A percentile compares a stretch with the other conserved stretches of the same genome.
Conservation (phyloP, 148 eudicot species). For the Rheum nobile region DNA sequence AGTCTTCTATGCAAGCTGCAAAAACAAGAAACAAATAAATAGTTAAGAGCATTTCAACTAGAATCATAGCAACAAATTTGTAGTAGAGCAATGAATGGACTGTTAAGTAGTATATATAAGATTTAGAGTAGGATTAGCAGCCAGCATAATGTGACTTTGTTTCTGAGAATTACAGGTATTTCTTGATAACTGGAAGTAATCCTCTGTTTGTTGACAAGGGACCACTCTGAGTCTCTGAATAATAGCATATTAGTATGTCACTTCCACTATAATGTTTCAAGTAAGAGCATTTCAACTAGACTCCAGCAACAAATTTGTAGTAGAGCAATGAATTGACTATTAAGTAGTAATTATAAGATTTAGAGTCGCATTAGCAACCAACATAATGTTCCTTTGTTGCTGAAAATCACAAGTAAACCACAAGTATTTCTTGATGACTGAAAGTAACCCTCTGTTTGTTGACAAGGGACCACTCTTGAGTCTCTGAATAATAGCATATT, state of each 20-base stretch:
- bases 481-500: not conserved
- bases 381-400: not conserved
- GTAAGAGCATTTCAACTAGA: not conserved
- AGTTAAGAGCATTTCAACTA: not conserved
- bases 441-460: not conserved
- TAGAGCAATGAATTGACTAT: not conserved
- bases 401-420: not conserved
- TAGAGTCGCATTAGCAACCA: not conserved
- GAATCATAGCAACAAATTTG: not conserved
- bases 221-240: no score
- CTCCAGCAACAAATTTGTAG: not conserved
- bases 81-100: not conserved
- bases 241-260: no score
- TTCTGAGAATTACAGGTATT: not conserved
- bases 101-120: not conserved
- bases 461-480: not conserved
- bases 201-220: not conserved
- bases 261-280: no score
- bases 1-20: not conserved
- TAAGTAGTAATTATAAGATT: not conserved
- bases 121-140: not conserved
- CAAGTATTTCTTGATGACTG: not conserved
- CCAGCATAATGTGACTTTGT: not conserved
- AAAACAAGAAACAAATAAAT: not conserved
- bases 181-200: not conserved